Evolutionary conservation across 2,329 filamentous ascomycete genomes (phyloP), one percentile per base, ranked within the genome.

Genomic region (Beauveria varroae): DNA sequence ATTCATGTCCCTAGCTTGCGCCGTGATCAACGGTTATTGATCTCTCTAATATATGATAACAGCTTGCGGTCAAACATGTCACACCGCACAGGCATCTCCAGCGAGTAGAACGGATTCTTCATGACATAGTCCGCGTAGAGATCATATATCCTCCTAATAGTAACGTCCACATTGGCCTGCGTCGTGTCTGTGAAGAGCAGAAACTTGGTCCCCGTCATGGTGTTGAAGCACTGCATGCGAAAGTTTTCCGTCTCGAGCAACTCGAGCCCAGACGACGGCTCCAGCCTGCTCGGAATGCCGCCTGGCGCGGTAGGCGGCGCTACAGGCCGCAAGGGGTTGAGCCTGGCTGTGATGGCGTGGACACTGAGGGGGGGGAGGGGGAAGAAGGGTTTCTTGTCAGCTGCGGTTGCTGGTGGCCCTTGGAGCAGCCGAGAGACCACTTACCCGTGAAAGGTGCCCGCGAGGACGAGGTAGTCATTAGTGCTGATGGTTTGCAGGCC

Each of bases 91-190:
- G 95, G 95, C 93, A 98, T 99, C 78, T 99, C 95, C 62, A 96
- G 81, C 71, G 95, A 93, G 77, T 98, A 98, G 72, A 99, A 99
- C 1, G 95, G 95, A 74, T 99, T 99, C 81, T 98, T 99, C 91
- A 97, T 98, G 67, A 99, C 95, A 73, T 91, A 98, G 75, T 99
- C 95, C 56, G 91, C 85, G 78, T 98, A 99, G 57, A 98, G 78
- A 73, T 98, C 95, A 74, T 99, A 98, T 68, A 97, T 88, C 73
- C 86, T 89, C 71, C 86, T 83, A 67, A 96, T 87, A 50, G 93
- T 88, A 14, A 85, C 81, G 68, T 98, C 95, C 44, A 96, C 87
- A 70, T 96, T 96, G 54, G 87, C 85, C 78, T 96, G 93, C 65
- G 91, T 86, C 18, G 85, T 86, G 75, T 98, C 95, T 60, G 95